phyloP scores from a whole-genome alignment of 1,139 yeast species.

The Candida sp. region DNA sequence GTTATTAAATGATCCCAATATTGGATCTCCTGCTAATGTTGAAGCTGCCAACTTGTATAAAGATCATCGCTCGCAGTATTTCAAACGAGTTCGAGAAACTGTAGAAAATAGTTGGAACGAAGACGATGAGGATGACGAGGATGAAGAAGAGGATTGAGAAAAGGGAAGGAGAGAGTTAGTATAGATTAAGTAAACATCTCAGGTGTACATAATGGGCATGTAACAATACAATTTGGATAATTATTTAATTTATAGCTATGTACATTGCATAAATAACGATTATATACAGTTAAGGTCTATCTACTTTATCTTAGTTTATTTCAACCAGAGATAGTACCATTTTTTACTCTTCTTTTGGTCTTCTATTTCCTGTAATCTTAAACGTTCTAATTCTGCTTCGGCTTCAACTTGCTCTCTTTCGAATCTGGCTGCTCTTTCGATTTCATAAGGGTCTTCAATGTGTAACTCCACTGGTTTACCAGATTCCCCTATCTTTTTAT shows the following conservation, averaged over 20 bases:
- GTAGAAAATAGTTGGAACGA: slow-evolving; percentile 88
- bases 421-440: slow-evolving; percentile 21
- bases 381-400: slow-evolving; percentile 8
- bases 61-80: slow-evolving; percentile 91
- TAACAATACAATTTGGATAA: background rate
- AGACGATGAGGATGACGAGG: slow-evolving; percentile 60
- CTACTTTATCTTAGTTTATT: slow-evolving; percentile 4
- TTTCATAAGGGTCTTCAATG: slow-evolving; percentile 35
- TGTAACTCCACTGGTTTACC: slow-evolving; percentile 42
- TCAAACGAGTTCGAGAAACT: slow-evolving; percentile 87
- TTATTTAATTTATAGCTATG: background rate
- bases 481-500: slow-evolving; percentile 46
- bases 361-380: slow-evolving; percentile 7
- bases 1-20: slow-evolving; percentile 91
- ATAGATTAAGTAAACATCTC: background rate
- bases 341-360: slow-evolving; percentile 10
- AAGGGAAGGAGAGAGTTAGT: background rate
- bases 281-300: background rate
- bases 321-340: slow-evolving; percentile 30
- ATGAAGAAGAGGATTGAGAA: slow-evolving; percentile 40
- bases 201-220: background rate
- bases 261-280: background rate
- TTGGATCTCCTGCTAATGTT: slow-evolving; percentile 95
- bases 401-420: slow-evolving; percentile 13
- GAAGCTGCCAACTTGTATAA: slow-evolving; percentile 96